A percentile compares a stretch with the other conserved stretches of the same genome.
phyloP scores from a whole-genome alignment of 768 basidiomycete genomes.

The Tricholoma terreum region DNA sequence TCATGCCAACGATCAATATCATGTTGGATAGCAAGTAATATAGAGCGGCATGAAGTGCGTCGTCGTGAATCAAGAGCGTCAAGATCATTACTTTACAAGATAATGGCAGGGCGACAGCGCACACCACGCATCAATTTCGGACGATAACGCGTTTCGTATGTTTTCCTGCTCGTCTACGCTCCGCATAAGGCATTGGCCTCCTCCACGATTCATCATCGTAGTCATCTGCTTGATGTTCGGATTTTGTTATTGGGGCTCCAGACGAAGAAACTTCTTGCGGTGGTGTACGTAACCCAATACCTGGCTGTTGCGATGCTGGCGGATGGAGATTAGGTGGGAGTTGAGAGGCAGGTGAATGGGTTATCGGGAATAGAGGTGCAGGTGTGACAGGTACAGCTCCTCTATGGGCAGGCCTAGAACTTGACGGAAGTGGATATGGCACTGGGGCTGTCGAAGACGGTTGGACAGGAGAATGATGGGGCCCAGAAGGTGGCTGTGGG shows the following conservation, averaged over 20 bases:
- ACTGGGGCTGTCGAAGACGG: constrained; percentile 28
- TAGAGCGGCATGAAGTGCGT: not conserved
- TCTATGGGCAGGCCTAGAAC: constrained; percentile 31
- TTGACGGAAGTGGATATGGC: constrained; percentile 33
- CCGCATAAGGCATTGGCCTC: constrained; percentile 67
- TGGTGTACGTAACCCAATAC: constrained; percentile 42
- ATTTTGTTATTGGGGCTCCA: constrained; percentile 30
- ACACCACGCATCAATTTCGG: constrained; percentile 31
- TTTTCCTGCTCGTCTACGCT: constrained; percentile 75
- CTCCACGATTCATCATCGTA: constrained; percentile 74
- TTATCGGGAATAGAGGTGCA: constrained; percentile 32
- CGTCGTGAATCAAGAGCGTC: constrained; percentile 9
- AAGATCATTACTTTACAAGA: constrained; percentile 9
- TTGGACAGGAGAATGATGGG: constrained; percentile 34
- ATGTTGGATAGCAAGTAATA: not conserved
- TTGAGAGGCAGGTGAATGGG: constrained; percentile 24
- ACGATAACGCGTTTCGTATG: constrained; percentile 75
- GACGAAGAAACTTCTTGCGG: constrained; percentile 41
- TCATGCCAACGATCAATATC: not conserved
- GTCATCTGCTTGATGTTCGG: constrained; percentile 44
- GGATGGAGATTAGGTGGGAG: constrained; percentile 35
- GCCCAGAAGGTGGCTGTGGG: constrained; percentile 15
- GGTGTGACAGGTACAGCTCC: constrained; percentile 31
- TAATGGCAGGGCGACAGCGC: not conserved
- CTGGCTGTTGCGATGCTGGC: constrained; percentile 30